Evolutionary conservation across 1,284 basidiomycete genomes (phyloP).

Genomic region (Trametes pubescens): DNA sequence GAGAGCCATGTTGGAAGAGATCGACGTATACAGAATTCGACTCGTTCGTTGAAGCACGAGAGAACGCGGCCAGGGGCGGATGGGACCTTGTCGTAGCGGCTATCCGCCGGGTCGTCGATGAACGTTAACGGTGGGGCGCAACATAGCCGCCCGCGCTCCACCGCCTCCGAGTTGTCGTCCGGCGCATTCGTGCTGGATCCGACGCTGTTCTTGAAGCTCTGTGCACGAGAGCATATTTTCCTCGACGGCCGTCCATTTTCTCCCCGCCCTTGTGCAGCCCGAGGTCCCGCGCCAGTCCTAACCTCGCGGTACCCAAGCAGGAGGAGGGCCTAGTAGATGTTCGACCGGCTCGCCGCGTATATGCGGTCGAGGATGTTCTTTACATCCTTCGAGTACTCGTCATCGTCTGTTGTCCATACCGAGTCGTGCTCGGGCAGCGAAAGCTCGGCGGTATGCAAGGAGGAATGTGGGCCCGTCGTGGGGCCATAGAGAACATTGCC

Average conservation of each 20-base stretch:
- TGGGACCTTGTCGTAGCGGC: slow-evolving; percentile 34
- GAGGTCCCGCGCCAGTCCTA: slow-evolving; percentile 84
- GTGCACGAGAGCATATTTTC: slow-evolving; percentile 66
- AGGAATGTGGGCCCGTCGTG: slow-evolving; percentile 76
- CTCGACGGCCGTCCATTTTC: slow-evolving; percentile 67
- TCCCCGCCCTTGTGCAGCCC: slow-evolving; percentile 86
- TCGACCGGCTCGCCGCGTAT: slow-evolving; percentile 70
- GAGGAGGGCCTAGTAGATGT: slow-evolving; percentile 80
- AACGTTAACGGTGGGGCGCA: slow-evolving; percentile 49
- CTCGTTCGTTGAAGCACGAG: too few species aligned
- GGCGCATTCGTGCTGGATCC: slow-evolving; percentile 85
- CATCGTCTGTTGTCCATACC: slow-evolving; percentile 80
- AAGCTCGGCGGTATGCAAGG: slow-evolving; percentile 41
- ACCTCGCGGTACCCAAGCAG: slow-evolving; percentile 85
- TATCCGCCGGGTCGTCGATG: slow-evolving; percentile 42
- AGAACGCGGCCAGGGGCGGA: slow-evolving; percentile 62
- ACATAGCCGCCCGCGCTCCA: slow-evolving; percentile 61
- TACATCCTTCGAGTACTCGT: slow-evolving; percentile 74
- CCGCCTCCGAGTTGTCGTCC: slow-evolving; percentile 75
- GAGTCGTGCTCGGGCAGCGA: slow-evolving; percentile 44
- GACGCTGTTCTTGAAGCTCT: slow-evolving; percentile 76
- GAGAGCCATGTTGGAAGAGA: too few species aligned
- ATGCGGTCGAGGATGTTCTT: slow-evolving; percentile 71
- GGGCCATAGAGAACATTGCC: too few species aligned
- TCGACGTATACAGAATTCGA: too few species aligned